These are phyloP conservation scores for Mucor saturninus DNA, from an alignment of 371 early-diverging fungal genomes.

Conservation along the genomic window DNA sequence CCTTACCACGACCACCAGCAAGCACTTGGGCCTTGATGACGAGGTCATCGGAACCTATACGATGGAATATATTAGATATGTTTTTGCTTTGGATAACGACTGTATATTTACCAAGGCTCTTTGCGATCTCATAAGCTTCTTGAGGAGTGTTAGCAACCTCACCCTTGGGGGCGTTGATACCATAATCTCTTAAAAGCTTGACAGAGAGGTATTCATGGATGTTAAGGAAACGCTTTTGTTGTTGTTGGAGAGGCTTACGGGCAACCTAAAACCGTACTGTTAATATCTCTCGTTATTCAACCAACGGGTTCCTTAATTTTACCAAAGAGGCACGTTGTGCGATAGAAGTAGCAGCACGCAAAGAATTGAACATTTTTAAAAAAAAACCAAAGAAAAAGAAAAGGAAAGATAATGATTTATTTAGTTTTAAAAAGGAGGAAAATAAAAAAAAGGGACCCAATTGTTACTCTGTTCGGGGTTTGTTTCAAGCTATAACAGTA, in stretches of 20 bases:
- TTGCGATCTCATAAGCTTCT: slow-evolving; percentile 89
- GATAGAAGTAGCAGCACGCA: slow-evolving; percentile 57
- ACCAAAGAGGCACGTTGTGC: slow-evolving; percentile 61
- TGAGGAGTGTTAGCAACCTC: slow-evolving; percentile 86
- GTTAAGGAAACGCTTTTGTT: slow-evolving; percentile 90
- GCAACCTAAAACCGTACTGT: slow-evolving; percentile 37
- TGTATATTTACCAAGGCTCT: slow-evolving; percentile 69
- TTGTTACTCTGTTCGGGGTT: slow-evolving; percentile 12
- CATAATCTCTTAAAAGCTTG: slow-evolving; percentile 89
- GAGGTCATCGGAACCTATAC: slow-evolving; percentile 77
- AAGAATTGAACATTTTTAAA: slow-evolving; percentile 57
- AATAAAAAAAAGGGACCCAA: slow-evolving; percentile 13
- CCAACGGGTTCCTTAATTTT: slow-evolving; percentile 10
- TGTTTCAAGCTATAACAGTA: slow-evolving; percentile 11
- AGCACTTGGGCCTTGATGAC: slow-evolving; percentile 99
- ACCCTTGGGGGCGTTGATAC: slow-evolving; percentile 91
- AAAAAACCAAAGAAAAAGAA: slow-evolving; percentile 9
- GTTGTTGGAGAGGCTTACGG: slow-evolving; percentile 57
- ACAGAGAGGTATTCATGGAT: slow-evolving; percentile 98
- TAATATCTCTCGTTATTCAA: background rate
- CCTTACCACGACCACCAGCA: slow-evolving; percentile 99
- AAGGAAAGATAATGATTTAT: slow-evolving; percentile 16
- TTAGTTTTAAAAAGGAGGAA: slow-evolving; percentile 10
- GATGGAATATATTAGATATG: background rate
- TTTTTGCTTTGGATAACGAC: background rate